Base-by-base conservation (phyloP, 1,284 basidiomycete species). In the Ceratobasidium sp. region DNA sequence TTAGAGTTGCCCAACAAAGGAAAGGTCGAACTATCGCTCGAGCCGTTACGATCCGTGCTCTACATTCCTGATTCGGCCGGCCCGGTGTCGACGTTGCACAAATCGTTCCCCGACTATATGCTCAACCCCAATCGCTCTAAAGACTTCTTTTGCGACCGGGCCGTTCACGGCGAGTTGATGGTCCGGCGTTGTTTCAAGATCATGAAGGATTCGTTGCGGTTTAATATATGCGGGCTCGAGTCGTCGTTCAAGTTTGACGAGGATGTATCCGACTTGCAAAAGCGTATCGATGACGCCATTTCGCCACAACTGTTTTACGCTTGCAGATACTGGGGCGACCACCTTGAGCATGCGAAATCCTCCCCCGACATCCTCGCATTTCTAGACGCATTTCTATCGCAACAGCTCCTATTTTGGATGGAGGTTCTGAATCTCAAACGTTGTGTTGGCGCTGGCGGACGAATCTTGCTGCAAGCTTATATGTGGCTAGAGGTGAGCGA, bases 171-270 rank as follows among this genome's bases (percentile, higher is more conserved):
- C 65, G 48, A 12, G 12, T 50, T 4, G 5, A 27, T 10, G 7
- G 6, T n/a, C 48, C 50, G n/a, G 44, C 65, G 65, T 14, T 66
- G 65, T 18, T 50, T 66, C 16, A 14, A 35, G 4, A 44, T 35
- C 8, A 66, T 66, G 65, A 6, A 50, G 10, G 20, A 48, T 14
- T 50, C 30, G 6, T n/a, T 66, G 41, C n/a, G 46, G 33, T 66
- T 66, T 44, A 66, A 66, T 27, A 66, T 66, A 1, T 66, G 65
- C n/a, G n/a, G 30, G 7, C 65, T 66, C 5, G 65, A 66, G 44
- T 66, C 65, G 3, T 66, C 65, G 23, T 50, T 66, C 30, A 27
- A 50, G 23, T 23, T 30, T 6, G 65, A 66, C n/a, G 5, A 3
- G 27, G 23, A 48, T 35, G 44, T 50, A 12, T 23, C 46, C 30